These are phyloP conservation scores for Candida ovalis DNA, from an alignment of 805 yeast genomes.

Conservation along the genomic window DNA sequence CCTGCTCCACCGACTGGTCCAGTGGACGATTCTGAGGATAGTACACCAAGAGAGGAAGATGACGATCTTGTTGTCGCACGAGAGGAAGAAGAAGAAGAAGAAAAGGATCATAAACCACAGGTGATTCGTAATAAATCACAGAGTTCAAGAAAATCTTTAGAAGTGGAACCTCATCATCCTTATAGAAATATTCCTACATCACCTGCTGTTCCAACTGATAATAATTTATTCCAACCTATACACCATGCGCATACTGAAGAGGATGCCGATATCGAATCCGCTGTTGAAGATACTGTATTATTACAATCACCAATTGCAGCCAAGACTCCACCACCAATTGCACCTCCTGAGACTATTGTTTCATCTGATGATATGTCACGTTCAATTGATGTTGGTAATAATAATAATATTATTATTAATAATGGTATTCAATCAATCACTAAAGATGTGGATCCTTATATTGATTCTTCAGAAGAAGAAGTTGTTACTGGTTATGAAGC, in stretches of 20 bases:
- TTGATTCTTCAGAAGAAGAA: slow-evolving; percentile 15
- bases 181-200: slow-evolving; percentile 6
- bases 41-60: slow-evolving; percentile 5
- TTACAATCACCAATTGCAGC: slow-evolving; percentile 12
- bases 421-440: neutral
- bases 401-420: neutral
- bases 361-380: slow-evolving; percentile 6
- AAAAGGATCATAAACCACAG: slow-evolving; percentile 1
- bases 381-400: neutral
- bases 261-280: slow-evolving; percentile 3
- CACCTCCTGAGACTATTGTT: slow-evolving; percentile 12
- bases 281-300: slow-evolving; percentile 4
- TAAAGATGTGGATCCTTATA: slow-evolving; percentile 2
- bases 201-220: neutral
- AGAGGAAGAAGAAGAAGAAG: slow-evolving; percentile 14
- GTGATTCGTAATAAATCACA: neutral
- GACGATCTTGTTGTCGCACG: slow-evolving; percentile 8
- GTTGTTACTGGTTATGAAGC: slow-evolving; percentile 64
- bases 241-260: neutral
- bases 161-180: slow-evolving; percentile 3
- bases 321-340: slow-evolving; percentile 15
- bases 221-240: neutral
- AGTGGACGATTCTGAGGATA: slow-evolving; percentile 14
- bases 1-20: slow-evolving; percentile 33
- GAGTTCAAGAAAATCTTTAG: neutral